A percentile compares a stretch with the other conserved stretches of the same genome.
phyloP scores from a whole-genome alignment of 108 stramenopile species.

The Cafeteria roenbergensis region DNA sequence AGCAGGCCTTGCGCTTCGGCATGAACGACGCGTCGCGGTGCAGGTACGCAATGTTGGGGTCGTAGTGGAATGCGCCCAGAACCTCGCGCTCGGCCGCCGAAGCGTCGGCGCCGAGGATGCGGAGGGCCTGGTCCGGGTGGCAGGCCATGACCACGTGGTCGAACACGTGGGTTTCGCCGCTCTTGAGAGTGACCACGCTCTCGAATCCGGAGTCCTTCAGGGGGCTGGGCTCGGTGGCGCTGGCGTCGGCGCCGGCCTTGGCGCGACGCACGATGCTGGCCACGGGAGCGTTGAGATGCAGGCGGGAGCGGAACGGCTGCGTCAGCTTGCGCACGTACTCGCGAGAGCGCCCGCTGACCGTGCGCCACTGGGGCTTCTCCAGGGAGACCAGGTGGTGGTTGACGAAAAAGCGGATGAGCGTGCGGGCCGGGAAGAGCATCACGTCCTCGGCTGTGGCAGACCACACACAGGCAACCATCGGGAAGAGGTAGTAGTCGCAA shows the following conservation, averaged over 20 bases:
- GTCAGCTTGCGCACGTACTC: slow-evolving; percentile 62
- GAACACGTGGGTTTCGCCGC: no score
- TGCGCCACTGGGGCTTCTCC: slow-evolving; percentile 64
- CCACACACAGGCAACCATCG: slow-evolving; percentile 91
- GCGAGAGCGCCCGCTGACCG: slow-evolving; percentile 55
- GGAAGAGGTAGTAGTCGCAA: slow-evolving; percentile 63
- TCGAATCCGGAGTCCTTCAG: no score
- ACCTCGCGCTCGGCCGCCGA: slow-evolving; percentile 9
- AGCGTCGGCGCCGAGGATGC: slow-evolving; percentile 45
- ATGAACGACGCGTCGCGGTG: slow-evolving; percentile 76
- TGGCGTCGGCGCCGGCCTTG: slow-evolving; percentile 15
- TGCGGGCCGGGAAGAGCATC: slow-evolving; percentile 57
- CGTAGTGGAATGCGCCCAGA: slow-evolving; percentile 43
- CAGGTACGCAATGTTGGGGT: slow-evolving; percentile 67
- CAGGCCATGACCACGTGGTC: slow-evolving; percentile 78
- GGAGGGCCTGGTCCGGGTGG: slow-evolving; percentile 57
- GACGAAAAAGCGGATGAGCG: slow-evolving; percentile 71
- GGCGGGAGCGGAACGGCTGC: slow-evolving; percentile 38
- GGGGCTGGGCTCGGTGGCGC: no score
- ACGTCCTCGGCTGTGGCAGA: slow-evolving; percentile 63
- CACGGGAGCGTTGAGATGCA: slow-evolving; percentile 47
- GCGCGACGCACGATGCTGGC: slow-evolving; percentile 18
- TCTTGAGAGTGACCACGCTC: no score
- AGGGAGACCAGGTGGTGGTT: slow-evolving; percentile 85
- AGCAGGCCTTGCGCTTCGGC: slow-evolving; percentile 62